These are phyloP conservation scores for Aureobasidium melanogenum DNA, from an alignment of 2,329 filamentous ascomycete genomes.

Conservation along the genomic window DNA sequence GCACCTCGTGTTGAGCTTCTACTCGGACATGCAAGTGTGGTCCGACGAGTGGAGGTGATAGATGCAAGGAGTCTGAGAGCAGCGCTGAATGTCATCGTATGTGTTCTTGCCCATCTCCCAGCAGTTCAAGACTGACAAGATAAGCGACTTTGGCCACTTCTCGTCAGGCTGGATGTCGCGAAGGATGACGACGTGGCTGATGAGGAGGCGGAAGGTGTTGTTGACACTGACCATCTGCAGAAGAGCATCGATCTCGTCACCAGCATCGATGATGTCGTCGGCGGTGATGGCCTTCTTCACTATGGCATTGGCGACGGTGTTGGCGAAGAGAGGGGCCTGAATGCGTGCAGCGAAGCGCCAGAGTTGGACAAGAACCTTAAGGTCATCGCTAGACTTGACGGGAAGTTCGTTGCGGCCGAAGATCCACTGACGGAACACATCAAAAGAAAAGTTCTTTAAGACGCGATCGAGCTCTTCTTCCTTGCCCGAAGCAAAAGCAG, in stretches of 20 bases:
- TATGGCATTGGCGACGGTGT: not conserved
- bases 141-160: not conserved
- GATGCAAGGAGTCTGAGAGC: not conserved
- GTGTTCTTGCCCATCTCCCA: not conserved
- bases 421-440: not conserved
- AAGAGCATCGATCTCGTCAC: not conserved
- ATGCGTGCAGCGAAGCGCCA: conserved; percentile 6
- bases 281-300: not conserved
- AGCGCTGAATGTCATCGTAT: not conserved
- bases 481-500: not conserved
- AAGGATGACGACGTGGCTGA: not conserved
- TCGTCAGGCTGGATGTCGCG: not conserved
- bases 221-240: not conserved
- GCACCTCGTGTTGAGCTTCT: not conserved
- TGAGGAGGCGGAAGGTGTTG: not conserved
- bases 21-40: not conserved
- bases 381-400: not conserved
- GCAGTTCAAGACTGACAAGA: not conserved
- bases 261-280: not conserved
- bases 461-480: not conserved
- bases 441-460: not conserved
- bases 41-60: not conserved
- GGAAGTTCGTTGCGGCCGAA: not conserved
- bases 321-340: conserved; percentile 2
- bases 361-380: not conserved